Base-by-base conservation (phyloP, 2,329 filamentous ascomycete species). In the Magnaporthales sp. region DNA sequence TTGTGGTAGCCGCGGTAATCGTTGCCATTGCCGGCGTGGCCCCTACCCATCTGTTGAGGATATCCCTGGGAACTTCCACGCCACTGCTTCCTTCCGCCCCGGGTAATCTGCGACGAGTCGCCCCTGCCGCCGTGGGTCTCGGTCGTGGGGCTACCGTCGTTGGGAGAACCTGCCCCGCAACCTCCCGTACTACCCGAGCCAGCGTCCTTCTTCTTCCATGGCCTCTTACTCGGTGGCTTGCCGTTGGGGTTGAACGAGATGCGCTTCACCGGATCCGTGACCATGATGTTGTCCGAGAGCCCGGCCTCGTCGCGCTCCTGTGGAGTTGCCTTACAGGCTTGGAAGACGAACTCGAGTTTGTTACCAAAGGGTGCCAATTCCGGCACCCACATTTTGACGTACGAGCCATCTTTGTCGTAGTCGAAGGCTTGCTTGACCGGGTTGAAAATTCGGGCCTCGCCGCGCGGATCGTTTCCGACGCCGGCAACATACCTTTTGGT, bases 381-480 rank as follows among this genome's bases (percentile, higher is more conserved):
- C 0, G 86, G 84, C 0, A 93, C 81, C 91, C 91, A 94, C 2
- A 84, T 80, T n/a, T 85, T 85, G 9, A 92, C 86, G 70, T 92
- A 94, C 7, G 83, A 78, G 2, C 89, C 91, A 0, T 86, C 78
- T 2, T 83, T 82, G 73, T 94, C 91, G 72, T 94, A 93, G 69
- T 93, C 90, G 60, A 91, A 85, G 0, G 87, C 89, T 74, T 94
- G 91, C 75, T 93, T 93, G 63, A 94, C 86, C 0, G 91, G 90
- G 72, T 94, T 94, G 80, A 93, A 93, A 15, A 91, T 85, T n/a
- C 91, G 81, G 0, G 85, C 85, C 6, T 90, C 85, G 7, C 88
- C 87, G 26, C 90, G 80, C 0, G 91, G 91, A 70, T 94, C 91
- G 70, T 93, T 93, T 8, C 91, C 91, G 0, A 94, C 90, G 0